These are phyloP conservation scores for Ramaria rubella DNA, from an alignment of 768 basidiomycete species.

Conservation along the genomic window DNA sequence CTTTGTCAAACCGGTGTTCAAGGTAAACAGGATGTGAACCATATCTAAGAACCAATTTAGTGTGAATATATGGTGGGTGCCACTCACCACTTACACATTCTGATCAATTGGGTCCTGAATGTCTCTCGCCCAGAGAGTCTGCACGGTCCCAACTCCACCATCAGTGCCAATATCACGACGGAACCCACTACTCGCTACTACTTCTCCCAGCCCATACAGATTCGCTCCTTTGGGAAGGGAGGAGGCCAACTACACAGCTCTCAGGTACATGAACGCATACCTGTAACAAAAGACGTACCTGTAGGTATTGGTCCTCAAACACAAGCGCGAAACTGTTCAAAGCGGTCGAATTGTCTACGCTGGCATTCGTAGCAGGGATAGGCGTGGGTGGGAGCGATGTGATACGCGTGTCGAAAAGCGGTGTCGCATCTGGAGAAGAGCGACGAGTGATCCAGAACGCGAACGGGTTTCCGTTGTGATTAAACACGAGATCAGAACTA, in stretches of 20 bases:
- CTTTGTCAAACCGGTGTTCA: constrained; percentile 60
- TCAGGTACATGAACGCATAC: too few relatives aligned
- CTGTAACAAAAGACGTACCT: too few relatives aligned
- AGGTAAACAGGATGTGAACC: constrained; percentile 66
- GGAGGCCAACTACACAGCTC: constrained; percentile 50
- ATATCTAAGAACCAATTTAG: constrained; percentile 45
- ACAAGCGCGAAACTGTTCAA: constrained; percentile 63
- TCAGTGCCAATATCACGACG: constrained; percentile 49
- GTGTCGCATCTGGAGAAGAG: constrained; percentile 43
- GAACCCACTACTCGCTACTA: constrained; percentile 62
- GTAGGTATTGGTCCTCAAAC: constrained; percentile 76
- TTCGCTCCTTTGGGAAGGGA: constrained; percentile 61
- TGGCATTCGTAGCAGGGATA: constrained; percentile 45
- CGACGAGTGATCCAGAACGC: constrained; percentile 77
- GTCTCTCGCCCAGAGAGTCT: constrained; percentile 65
- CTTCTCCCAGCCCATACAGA: constrained; percentile 75
- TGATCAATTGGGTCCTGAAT: constrained; percentile 55
- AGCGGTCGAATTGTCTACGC: constrained; percentile 42
- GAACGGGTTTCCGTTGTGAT: constrained; percentile 58
- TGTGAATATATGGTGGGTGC: constrained; percentile 1
- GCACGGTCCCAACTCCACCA: constrained; percentile 48
- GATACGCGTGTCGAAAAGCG: constrained; percentile 66
- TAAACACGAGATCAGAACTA: constrained; percentile 61
- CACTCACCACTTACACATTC: constrained; percentile 44
- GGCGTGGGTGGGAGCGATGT: constrained; percentile 55